Evolutionary conservation across 2,329 filamentous ascomycete species (phyloP).

Genomic region (Sordariomycetes sp.): DNA sequence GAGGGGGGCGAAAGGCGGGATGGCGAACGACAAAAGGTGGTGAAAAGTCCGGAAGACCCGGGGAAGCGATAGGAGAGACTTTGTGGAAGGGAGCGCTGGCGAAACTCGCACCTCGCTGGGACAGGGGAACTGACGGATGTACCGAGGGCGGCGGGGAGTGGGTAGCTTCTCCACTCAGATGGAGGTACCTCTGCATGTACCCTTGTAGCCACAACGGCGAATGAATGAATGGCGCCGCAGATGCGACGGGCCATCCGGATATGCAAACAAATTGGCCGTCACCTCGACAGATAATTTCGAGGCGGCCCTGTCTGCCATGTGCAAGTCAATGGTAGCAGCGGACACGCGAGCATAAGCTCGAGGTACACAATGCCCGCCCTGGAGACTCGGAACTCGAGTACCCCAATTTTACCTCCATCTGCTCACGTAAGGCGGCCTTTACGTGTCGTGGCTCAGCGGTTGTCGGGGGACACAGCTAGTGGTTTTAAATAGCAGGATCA

Average conservation of each 20-base stretch:
- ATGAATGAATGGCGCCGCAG: neutral
- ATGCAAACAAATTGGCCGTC: neutral
- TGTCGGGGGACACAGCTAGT: neutral
- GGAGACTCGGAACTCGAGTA: neutral
- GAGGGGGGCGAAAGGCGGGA: neutral
- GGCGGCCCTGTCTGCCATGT: no score
- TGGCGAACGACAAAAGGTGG: neutral
- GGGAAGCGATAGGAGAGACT: neutral
- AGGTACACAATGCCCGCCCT: no score
- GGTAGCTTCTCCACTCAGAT: neutral
- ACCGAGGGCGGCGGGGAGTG: neutral
- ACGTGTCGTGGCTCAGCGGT: neutral
- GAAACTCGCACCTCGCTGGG: neutral
- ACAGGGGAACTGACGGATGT: neutral
- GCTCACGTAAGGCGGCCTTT: neutral
- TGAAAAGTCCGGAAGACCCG: neutral
- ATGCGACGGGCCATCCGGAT: neutral
- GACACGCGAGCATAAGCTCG: neutral
- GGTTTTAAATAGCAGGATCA: neutral
- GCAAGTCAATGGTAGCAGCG: neutral
- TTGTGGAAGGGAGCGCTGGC: neutral
- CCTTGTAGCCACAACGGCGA: neutral
- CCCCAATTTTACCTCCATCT: neutral
- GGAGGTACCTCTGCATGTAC: neutral
- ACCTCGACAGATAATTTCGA: neutral